Evolutionary conservation across 1,139 yeast genomes (phyloP).

Genomic region (Yamadazyma dendronema): DNA sequence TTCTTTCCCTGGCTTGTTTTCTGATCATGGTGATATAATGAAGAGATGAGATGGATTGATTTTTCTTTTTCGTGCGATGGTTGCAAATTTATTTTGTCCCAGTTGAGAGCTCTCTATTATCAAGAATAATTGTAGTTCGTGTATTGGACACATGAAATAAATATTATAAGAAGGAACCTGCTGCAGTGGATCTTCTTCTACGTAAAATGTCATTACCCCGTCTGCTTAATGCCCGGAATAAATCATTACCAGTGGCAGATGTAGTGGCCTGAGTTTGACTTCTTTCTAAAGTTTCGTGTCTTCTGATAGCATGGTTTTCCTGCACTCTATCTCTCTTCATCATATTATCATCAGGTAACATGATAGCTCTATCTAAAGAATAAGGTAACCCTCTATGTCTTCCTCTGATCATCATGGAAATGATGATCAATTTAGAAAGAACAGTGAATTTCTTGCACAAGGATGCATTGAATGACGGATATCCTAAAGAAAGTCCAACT

Average conservation of each 20-base stretch:
- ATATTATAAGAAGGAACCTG: slow-evolving; percentile 1
- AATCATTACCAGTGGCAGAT: slow-evolving; percentile 9
- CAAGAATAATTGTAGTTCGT: too few relatives aligned
- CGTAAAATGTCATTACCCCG: slow-evolving; percentile 15
- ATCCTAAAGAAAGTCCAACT: slow-evolving; percentile 88
- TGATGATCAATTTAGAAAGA: slow-evolving; percentile 77
- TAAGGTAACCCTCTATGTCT: slow-evolving; percentile 97
- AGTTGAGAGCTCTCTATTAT: too few relatives aligned
- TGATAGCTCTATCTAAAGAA: slow-evolving; percentile 88
- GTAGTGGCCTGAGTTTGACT: slow-evolving; percentile 16
- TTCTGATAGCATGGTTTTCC: slow-evolving; percentile 51
- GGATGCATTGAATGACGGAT: slow-evolving; percentile 63
- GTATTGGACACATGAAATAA: neutral
- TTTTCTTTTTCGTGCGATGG: slow-evolving; percentile 1
- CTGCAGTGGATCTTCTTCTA: slow-evolving; percentile 8
- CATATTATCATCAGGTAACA: slow-evolving; percentile 75
- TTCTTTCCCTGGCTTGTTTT: slow-evolving; percentile 92
- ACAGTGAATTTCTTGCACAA: slow-evolving; percentile 69
- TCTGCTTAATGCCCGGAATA: slow-evolving; percentile 15
- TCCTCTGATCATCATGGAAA: slow-evolving; percentile 91
- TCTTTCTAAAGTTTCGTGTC: slow-evolving; percentile 32
- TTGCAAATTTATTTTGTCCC: too few relatives aligned
- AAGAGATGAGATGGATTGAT: slow-evolving; percentile 12
- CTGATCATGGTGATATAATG: slow-evolving; percentile 50
- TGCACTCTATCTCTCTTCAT: slow-evolving; percentile 66